phyloP scores from a whole-genome alignment of 345 rosid genomes.

The Citrus hindsii region DNA sequence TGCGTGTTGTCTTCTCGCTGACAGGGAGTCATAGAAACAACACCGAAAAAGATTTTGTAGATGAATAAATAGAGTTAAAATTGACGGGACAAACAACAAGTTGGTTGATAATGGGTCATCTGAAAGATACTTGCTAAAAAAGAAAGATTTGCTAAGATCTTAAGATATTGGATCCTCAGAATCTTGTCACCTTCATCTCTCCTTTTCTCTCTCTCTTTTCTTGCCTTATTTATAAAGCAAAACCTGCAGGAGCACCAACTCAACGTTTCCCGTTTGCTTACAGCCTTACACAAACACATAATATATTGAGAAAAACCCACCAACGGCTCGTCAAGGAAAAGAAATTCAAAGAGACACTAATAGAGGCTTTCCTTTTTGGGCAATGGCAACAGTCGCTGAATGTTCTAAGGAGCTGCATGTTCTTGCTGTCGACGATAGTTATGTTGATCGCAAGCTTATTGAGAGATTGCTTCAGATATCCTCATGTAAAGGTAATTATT shows the following conservation, averaged over 20 bases:
- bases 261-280: neutral
- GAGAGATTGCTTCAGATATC: conserved; percentile 72
- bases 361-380: neutral
- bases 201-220: conserved; percentile 14
- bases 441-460: conserved; percentile 74
- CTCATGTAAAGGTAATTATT: conserved; percentile 64
- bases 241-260: conserved; percentile 14
- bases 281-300: neutral
- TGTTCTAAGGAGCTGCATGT: conserved; percentile 68
- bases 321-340: neutral
- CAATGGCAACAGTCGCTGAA: conserved; percentile 25
- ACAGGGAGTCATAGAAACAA: conserved; percentile 1
- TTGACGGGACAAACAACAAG: conserved; percentile 32
- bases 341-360: neutral
- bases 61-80: neutral
- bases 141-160: conserved; percentile 47
- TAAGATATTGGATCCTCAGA: conserved; percentile 40
- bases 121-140: neutral
- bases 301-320: neutral
- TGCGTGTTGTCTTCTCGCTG: conserved; percentile 11
- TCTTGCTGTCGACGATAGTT: conserved; percentile 91
- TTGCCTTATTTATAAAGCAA: conserved; percentile 20
- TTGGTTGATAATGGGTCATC: conserved; percentile 10
- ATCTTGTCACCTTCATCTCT: conserved; percentile 28
- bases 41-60: neutral